Evolutionary conservation across 1,139 yeast genomes (phyloP), one percentile per base, ranked within the genome.

Genomic region (Candida sojae): DNA sequence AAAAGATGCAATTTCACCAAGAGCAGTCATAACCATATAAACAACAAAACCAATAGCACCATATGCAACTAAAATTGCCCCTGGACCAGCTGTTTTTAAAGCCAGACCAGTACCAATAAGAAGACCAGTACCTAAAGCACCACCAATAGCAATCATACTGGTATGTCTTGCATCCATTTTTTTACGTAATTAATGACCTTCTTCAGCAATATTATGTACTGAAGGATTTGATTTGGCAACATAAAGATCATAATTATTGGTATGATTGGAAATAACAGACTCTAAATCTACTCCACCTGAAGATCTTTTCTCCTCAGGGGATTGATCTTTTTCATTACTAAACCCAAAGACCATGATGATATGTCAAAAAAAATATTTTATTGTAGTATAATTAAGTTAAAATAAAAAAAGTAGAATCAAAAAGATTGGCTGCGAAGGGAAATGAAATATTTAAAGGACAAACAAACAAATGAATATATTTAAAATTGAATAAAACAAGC

Each of bases 1-100:
- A 57, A 78, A 84, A 12, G 90, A 75, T n/a, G 90, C 88, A 71
- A 86, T 82, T 66, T 86, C 93, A 43, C 92, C 91, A 46, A 86
- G 71, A 12, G 84, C 84, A 54, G 83, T 72, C 88, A 86, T 83
- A 42, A 84, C 88, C 71, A 82, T 75, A 59, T 75, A 86, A 31
- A 85, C 91, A 46, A 83, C 71, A 39, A 82, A 61, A 23, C 91
- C 91, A 55, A 85, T 82, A 45, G 82, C 60, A 9, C 79, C 63
- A 60, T 84, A 86, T 4, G 88, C 76, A 39, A 86, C 72, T 42
- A 86, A 71, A 44, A 85, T 77, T 36, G 88, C 78, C 12, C 79
- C 91, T 4, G 92, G 91, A 21, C 93, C 93, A 5, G 87, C 88
- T 5, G 73, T 64, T 32, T 75, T 71, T 53, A 86, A 70, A 1